Conservation (phyloP, 108 stramenopile species). For the Schizochytrium sp. region DNA sequence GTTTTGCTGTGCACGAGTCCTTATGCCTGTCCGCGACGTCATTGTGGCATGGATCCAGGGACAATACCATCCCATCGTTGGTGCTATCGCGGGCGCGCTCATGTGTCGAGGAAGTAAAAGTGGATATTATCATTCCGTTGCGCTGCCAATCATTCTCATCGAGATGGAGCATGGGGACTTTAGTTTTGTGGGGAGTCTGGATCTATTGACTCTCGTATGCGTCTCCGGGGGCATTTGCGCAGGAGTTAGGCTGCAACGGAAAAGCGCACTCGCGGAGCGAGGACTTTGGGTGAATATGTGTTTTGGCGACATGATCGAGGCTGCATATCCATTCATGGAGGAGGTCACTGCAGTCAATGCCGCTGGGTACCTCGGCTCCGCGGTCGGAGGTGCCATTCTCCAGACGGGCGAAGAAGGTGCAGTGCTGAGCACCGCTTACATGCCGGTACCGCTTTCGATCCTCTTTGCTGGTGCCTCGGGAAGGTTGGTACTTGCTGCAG, state of each 20-base stretch:
- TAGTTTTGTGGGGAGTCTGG: constrained; percentile 59
- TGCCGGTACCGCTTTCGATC: constrained; percentile 46
- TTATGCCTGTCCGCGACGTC: not conserved
- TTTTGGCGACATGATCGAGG: constrained; percentile 72
- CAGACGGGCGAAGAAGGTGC: not conserved
- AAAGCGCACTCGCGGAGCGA: constrained; percentile 36
- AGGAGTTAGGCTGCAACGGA: constrained; percentile 37
- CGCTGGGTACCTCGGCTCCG: constrained; percentile 59
- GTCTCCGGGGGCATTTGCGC: constrained; percentile 67
- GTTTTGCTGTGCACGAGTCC: not conserved
- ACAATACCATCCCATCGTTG: too few species aligned
- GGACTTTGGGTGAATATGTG: constrained; percentile 60
- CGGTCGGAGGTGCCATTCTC: constrained; percentile 36
- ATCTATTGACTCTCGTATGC: constrained; percentile 62
- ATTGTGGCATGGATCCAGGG: not conserved
- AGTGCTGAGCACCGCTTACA: constrained; percentile 49
- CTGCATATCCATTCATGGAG: constrained; percentile 73
- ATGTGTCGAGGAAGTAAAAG: constrained; percentile 69
- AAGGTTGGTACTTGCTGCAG: not conserved
- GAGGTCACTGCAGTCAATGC: constrained; percentile 42
- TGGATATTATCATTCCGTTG: constrained; percentile 63
- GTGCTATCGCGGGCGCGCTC: not conserved
- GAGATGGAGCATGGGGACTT: constrained; percentile 64
- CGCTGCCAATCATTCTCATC: constrained; percentile 61
- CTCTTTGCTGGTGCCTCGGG: not conserved